phyloP scores from a whole-genome alignment of 495 filamentous ascomycete genomes.

The Hypoxylon crocopeplum region DNA sequence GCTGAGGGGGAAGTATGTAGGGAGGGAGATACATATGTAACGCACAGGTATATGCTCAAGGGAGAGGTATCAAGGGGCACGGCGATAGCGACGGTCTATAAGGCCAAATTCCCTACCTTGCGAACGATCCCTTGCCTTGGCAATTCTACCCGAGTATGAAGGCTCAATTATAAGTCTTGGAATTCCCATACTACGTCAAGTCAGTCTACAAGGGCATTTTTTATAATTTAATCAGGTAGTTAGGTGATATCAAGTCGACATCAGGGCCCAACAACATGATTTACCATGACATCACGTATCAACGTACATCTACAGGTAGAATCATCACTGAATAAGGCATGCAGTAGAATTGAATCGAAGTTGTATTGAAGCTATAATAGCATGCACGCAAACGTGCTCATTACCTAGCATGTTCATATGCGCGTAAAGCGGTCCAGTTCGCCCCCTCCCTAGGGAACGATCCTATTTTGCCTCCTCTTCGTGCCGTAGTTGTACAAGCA shows the following conservation, averaged over 20 bases:
- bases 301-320: too few species aligned
- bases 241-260: too few species aligned
- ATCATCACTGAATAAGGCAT: too few species aligned
- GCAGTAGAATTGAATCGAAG: background rate
- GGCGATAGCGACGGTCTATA: background rate
- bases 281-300: too few species aligned
- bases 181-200: constrained; percentile 2
- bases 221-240: too few species aligned
- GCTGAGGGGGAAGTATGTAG: constrained; percentile 15
- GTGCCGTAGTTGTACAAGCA: background rate
- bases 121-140: constrained; percentile 4
- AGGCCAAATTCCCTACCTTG: too few species aligned
- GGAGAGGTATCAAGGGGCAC: constrained; percentile 4
- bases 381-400: constrained; percentile 1
- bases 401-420: constrained; percentile 3
- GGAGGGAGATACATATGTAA: background rate
- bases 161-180: constrained; percentile 16
- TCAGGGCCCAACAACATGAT: too few species aligned
- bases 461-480: too few species aligned
- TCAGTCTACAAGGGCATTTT: background rate
- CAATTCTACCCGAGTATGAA: constrained; percentile 1
- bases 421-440: background rate
- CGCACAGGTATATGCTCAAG: background rate
- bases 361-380: background rate
- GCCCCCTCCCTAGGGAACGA: too few species aligned